phyloP scores from a whole-genome alignment of 176 grass and related monocot species.

The Saccharum spontaneum region DNA sequence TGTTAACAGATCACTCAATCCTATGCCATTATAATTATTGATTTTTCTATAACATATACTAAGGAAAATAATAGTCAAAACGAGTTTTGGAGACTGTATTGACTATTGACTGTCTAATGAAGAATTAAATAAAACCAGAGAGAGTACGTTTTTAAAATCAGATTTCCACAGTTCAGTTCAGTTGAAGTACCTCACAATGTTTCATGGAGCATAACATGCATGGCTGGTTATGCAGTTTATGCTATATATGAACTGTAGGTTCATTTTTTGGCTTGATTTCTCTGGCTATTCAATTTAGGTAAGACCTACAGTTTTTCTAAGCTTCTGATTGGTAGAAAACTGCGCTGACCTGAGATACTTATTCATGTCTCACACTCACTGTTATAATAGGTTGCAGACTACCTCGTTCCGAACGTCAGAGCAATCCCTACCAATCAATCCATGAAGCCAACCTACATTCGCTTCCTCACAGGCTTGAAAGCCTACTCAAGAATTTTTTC shows the following conservation, averaged over 20 bases:
- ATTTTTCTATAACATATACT: background rate
- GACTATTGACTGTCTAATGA: background rate
- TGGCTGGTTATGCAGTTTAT: background rate
- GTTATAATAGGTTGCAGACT: conserved; percentile 72
- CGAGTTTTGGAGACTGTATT: background rate
- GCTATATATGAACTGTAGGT: background rate
- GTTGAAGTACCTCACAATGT: background rate
- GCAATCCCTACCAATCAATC: conserved; percentile 63
- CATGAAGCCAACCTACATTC: conserved; percentile 94
- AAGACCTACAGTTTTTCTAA: background rate
- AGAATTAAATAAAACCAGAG: background rate
- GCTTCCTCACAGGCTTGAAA: conserved; percentile 96
- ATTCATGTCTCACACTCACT: conserved; percentile 24
- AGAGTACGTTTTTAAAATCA: background rate
- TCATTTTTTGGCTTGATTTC: background rate
- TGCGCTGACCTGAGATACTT: conserved; percentile 12
- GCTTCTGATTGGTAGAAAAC: conserved; percentile 2
- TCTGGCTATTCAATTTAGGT: background rate
- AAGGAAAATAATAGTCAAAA: background rate
- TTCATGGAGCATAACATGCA: background rate
- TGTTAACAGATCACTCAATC: background rate
- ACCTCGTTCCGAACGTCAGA: conserved; percentile 87
- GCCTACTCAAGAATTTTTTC: conserved; percentile 98
- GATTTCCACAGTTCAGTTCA: background rate
- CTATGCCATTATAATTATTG: background rate